Conservation (phyloP, 2,329 filamentous ascomycete genomes). For the Aspergillus awamori region DNA sequence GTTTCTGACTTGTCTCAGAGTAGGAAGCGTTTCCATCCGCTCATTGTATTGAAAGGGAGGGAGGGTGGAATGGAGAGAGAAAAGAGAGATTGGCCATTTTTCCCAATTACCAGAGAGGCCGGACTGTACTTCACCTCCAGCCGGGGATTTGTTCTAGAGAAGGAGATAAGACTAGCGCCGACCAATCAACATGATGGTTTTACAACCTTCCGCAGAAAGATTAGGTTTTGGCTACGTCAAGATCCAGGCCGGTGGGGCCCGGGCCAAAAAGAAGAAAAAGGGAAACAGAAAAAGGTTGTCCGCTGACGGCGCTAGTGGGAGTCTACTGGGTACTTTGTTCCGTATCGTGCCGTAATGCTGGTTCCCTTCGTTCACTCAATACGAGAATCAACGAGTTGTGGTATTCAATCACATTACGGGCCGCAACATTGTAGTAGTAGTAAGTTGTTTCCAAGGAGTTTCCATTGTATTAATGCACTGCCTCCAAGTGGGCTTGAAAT, state of each 20-base stretch:
- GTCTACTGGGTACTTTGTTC: slow-evolving; percentile 5
- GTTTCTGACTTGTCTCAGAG: neutral
- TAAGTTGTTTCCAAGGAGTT: neutral
- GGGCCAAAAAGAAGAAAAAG: slow-evolving; percentile 18
- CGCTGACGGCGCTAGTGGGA: slow-evolving; percentile 21
- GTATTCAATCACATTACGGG: neutral
- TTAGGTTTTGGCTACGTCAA: slow-evolving; percentile 44
- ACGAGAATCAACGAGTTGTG: neutral
- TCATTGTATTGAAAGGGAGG: neutral
- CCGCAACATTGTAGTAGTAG: neutral
- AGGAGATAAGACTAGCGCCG: slow-evolving; percentile 33
- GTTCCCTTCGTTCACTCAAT: slow-evolving; percentile 8
- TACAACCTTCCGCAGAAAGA: slow-evolving; percentile 35
- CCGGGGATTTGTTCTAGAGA: slow-evolving; percentile 17
- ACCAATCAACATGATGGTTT: slow-evolving; percentile 37
- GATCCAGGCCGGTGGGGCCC: slow-evolving; percentile 31
- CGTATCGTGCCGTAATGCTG: slow-evolving; percentile 18
- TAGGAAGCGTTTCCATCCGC: neutral
- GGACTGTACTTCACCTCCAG: slow-evolving; percentile 4
- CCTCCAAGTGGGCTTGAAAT: neutral
- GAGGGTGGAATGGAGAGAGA: neutral
- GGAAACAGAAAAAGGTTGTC: slow-evolving; percentile 17
- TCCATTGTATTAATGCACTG: neutral
- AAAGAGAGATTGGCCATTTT: neutral
- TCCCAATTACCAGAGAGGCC: neutral